Conservation (phyloP, 441 rosid genomes). For the Hypseocharis bilobata region DNA sequence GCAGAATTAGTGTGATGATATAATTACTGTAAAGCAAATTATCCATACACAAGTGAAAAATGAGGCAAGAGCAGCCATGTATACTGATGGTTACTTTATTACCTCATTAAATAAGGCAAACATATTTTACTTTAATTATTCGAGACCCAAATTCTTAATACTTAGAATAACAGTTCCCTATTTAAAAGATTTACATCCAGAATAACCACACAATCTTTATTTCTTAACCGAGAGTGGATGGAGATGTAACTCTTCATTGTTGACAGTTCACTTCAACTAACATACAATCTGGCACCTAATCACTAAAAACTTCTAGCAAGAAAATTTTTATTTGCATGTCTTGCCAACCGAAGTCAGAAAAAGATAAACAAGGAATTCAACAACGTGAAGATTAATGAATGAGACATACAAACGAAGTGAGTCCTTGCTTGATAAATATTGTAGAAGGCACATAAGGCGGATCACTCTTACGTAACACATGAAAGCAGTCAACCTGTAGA, state of each 20-base stretch:
- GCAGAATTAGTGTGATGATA: not conserved
- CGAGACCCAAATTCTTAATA: too few species aligned
- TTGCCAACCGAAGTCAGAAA: slow-evolving; percentile 6
- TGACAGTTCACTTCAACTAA: not conserved
- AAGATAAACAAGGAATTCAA: slow-evolving; percentile 8
- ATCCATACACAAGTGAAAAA: not conserved
- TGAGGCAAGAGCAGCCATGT: not conserved
- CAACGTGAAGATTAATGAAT: slow-evolving; percentile 11
- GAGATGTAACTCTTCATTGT: too few species aligned
- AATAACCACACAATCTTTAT: too few species aligned
- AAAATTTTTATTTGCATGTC: not conserved
- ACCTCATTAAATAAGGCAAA: too few species aligned
- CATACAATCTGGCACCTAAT: not conserved
- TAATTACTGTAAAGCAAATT: not conserved
- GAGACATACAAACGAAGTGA: slow-evolving; percentile 72
- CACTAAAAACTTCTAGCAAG: not conserved
- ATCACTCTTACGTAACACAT: slow-evolving; percentile 91
- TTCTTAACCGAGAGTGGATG: too few species aligned
- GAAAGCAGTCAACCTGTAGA: slow-evolving; percentile 92
- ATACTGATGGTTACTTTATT: too few species aligned
- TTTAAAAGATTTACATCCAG: too few species aligned
- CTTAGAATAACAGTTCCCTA: too few species aligned
- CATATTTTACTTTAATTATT: too few species aligned
- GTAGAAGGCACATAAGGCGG: slow-evolving; percentile 79
- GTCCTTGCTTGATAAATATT: slow-evolving; percentile 83